Base-by-base conservation (phyloP, 371 early-diverging fungal species). In the Apophysomyces elegans region DNA sequence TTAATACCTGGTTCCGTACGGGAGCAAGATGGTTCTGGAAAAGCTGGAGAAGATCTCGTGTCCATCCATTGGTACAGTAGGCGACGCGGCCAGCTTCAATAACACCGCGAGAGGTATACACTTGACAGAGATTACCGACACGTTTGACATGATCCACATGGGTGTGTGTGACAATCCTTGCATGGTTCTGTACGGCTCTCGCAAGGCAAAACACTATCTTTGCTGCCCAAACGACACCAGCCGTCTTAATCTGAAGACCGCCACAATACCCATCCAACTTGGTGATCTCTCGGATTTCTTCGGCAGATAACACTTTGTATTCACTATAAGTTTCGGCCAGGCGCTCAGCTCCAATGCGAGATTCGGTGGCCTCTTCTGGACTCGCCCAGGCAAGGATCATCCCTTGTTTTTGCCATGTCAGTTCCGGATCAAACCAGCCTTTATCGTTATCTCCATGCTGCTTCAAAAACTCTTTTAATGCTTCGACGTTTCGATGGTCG, bases 1-100 rank as follows among this genome's bases (percentile, higher is more conserved):
- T 69, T 2, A 84, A 58, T 8, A 86, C 86, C 68, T 86, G 86
- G 67, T 86, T 86, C 26, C 79, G 75, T 16, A 86, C 76, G 4
- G 86, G 84, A 2, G 66, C 65, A 26, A 86, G 58, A 8, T 64
- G 61, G 18, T 67, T 38, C 2, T 43, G 26, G 11, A 71, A 21
- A 4, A 35, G 21, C n/a, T 56, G 41, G 14, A 86, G 58, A 5
- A 80, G 50, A 9, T 67, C 63, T 14, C 47, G 21, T 7, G 83
- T 78, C 77, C 81, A 83, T 8, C 78, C 84, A 64, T 86, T 84
- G 7, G 84, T 84, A 47, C 80, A 80, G 56, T 77, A 75, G 7
- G 83, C 77, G 12, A 86, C 79, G 3, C 66, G 50, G 3, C 57
- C 39, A 0, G 84, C 77, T n/a, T 45, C 38, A 21, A 82, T 65